These are phyloP conservation scores for Imleria badia DNA, from an alignment of 768 basidiomycete genomes.

Conservation along the genomic window DNA sequence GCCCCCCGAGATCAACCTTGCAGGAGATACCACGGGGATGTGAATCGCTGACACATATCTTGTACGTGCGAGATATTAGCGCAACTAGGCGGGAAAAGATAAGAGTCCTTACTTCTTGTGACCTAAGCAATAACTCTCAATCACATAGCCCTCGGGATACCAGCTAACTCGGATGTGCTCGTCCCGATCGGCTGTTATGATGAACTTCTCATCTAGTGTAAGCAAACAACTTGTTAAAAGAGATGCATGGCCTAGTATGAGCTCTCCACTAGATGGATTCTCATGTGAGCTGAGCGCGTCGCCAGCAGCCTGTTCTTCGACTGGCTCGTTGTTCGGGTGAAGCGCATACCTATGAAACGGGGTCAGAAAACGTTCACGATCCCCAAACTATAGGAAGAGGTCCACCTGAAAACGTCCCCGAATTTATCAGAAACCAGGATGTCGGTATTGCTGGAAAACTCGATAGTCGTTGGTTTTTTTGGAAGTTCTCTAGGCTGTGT, in stretches of 20 bases:
- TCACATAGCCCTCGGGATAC: conserved; percentile 82
- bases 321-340: conserved; percentile 23
- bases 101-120: conserved; percentile 63
- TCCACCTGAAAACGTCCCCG: conserved; percentile 86
- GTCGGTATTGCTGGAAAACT: conserved; percentile 59
- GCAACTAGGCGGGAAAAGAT: background rate
- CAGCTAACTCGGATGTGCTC: conserved; percentile 93
- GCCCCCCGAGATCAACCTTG: conserved; percentile 77
- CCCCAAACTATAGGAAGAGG: background rate
- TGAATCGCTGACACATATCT: conserved; percentile 87
- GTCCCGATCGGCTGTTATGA: conserved; percentile 91
- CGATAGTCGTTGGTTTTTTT: conserved; percentile 75
- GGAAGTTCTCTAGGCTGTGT: conserved; percentile 61
- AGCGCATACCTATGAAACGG: conserved; percentile 56
- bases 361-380: background rate
- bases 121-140: conserved; percentile 87
- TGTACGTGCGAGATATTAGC: conserved; percentile 1
- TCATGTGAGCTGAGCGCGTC: conserved; percentile 56
- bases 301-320: conserved; percentile 29
- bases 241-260: conserved; percentile 87
- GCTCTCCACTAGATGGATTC: conserved; percentile 64
- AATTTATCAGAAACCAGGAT: conserved; percentile 93
- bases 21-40: conserved; percentile 48
- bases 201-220: conserved; percentile 62
- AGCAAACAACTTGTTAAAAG: conserved; percentile 75